phyloP scores from a whole-genome alignment of 2,329 filamentous ascomycete genomes.

The Pseudogymnoascus sp. region DNA sequence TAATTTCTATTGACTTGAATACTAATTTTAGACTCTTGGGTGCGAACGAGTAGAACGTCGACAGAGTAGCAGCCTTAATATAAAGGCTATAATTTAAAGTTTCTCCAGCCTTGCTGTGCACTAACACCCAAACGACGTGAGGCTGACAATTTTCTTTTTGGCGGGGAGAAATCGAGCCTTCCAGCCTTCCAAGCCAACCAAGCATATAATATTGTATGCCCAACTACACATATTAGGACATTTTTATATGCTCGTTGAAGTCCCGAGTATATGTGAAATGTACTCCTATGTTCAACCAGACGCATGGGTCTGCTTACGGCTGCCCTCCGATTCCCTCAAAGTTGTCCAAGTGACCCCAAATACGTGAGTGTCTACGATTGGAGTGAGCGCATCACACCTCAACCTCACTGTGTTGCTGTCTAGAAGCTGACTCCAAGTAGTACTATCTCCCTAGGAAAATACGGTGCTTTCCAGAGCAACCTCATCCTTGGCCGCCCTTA shows the following conservation, averaged over 20 bases:
- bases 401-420: constrained; percentile 13
- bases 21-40: neutral
- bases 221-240: neutral
- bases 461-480: constrained; percentile 82
- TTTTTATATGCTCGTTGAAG: neutral
- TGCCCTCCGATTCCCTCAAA: constrained; percentile 49
- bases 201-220: neutral
- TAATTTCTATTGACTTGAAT: neutral
- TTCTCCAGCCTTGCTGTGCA: neutral
- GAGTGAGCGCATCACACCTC: constrained; percentile 18
- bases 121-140: neutral
- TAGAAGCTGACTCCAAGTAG: constrained; percentile 39
- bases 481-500: constrained; percentile 85
- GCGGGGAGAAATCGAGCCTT: constrained; percentile 4
- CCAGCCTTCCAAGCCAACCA: neutral
- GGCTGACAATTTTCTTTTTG: constrained; percentile 8
- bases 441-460: constrained; percentile 83
- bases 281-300: constrained; percentile 42
- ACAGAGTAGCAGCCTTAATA: neutral
- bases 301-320: constrained; percentile 50
- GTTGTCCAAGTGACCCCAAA: constrained; percentile 51
- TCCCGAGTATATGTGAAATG: constrained; percentile 18
- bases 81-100: neutral
- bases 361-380: constrained; percentile 38
- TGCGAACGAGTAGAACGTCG: neutral